Evolutionary conservation across 73 alveolate genomes (phyloP).

Genomic region (Paramecium caudatum): DNA sequence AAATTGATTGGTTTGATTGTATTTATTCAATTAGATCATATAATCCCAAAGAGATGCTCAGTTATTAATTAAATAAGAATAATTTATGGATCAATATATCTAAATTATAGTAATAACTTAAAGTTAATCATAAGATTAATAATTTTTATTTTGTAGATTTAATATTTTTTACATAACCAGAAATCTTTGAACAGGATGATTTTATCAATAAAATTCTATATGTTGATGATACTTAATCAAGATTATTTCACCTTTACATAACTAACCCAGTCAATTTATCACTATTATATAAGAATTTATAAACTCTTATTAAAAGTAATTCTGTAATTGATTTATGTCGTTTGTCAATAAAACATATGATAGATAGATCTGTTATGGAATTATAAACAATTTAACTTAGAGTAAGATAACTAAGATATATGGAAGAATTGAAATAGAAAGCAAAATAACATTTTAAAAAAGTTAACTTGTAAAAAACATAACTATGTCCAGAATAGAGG

Average conservation of each 20-base stretch:
- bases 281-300: neutral
- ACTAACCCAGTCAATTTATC: neutral
- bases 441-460: neutral
- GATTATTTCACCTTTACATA: neutral
- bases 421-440: neutral
- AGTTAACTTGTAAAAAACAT: neutral
- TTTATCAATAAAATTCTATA: neutral
- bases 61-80: neutral
- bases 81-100: slow-evolving; percentile 23
- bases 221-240: neutral
- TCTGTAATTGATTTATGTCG: neutral
- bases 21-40: neutral
- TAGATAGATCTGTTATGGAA: neutral
- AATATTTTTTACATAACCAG: neutral
- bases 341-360: neutral
- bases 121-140: neutral
- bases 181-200: neutral
- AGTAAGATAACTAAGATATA: neutral
- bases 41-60: neutral
- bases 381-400: neutral
- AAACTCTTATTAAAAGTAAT: neutral
- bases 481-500: slow-evolving; percentile 3
- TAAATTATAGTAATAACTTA: neutral
- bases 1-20: slow-evolving; percentile 33
- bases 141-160: neutral